phyloP scores from a whole-genome alignment of 495 filamentous ascomycete species.

The Achaetomiella virescens region DNA sequence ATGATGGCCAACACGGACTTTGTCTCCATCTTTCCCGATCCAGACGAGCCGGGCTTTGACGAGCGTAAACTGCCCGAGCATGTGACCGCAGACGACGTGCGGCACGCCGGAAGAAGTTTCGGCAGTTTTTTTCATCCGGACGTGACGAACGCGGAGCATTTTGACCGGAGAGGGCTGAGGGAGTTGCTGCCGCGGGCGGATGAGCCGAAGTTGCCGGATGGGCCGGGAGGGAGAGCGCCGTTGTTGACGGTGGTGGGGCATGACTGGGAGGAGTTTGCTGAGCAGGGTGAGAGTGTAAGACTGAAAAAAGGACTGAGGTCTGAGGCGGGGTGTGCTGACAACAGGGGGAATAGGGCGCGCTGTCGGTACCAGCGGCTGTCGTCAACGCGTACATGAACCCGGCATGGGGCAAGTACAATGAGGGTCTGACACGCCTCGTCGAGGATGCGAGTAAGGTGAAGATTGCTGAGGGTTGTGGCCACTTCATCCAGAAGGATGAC shows the following conservation, averaged over 20 bases:
- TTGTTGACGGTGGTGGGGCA: slow-evolving; percentile 54
- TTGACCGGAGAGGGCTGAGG: slow-evolving; percentile 46
- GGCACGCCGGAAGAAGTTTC: slow-evolving; percentile 37
- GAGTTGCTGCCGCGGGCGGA: slow-evolving; percentile 47
- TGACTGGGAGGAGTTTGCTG: slow-evolving; percentile 53
- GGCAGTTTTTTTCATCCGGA: slow-evolving; percentile 45
- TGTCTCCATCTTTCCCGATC: slow-evolving; percentile 55
- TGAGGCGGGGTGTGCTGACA: background rate
- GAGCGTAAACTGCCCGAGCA: slow-evolving; percentile 34
- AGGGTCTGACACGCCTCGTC: slow-evolving; percentile 46
- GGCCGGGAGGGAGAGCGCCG: slow-evolving; percentile 32
- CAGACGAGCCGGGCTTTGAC: slow-evolving; percentile 46
- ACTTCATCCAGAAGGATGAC: slow-evolving; percentile 59
- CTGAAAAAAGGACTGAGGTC: background rate
- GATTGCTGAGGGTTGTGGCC: slow-evolving; percentile 49
- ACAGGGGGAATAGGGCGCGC: slow-evolving; percentile 13
- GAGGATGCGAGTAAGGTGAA: slow-evolving; percentile 40
- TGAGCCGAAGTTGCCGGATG: slow-evolving; percentile 40
- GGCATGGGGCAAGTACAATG: slow-evolving; percentile 52
- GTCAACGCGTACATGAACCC: slow-evolving; percentile 50
- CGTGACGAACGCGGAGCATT: slow-evolving; percentile 49
- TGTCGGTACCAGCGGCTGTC: slow-evolving; percentile 36
- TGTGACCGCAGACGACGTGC: slow-evolving; percentile 42
- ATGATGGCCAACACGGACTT: slow-evolving; percentile 58
- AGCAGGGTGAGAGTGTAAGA: slow-evolving; percentile 39